These are phyloP conservation scores for Calocera viscosa DNA, from an alignment of 768 basidiomycete species.

Conservation along the genomic window DNA sequence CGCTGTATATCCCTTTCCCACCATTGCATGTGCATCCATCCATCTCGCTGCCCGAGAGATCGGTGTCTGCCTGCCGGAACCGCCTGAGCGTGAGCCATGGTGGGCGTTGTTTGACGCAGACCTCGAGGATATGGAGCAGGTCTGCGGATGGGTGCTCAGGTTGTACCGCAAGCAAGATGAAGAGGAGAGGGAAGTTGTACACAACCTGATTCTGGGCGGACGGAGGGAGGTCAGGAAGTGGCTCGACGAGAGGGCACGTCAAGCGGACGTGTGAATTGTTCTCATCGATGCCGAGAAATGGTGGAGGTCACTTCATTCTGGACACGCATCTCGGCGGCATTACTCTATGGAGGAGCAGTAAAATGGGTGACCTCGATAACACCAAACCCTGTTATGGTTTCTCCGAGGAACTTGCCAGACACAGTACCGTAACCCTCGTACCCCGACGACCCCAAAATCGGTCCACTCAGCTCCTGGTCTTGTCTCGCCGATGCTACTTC, in stretches of 20 bases:
- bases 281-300: background rate
- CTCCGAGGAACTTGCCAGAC: background rate
- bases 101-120: constrained; percentile 88
- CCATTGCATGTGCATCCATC: constrained; percentile 82
- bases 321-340: background rate
- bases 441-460: background rate
- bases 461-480: background rate
- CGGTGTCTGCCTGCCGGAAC: constrained; percentile 56
- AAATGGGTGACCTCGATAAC: background rate
- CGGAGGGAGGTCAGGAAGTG: constrained; percentile 74
- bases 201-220: constrained; percentile 47
- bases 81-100: constrained; percentile 56
- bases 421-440: background rate
- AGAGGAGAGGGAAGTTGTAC: constrained; percentile 31
- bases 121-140: constrained; percentile 77
- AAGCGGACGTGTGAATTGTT: background rate
- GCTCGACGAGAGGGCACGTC: constrained; percentile 44
- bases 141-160: constrained; percentile 74
- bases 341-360: background rate
- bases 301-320: background rate
- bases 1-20: constrained; percentile 75
- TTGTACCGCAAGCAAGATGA: constrained; percentile 48
- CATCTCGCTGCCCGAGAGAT: constrained; percentile 63
- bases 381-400: background rate
- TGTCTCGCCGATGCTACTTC: background rate